phyloP scores from a whole-genome alignment of 2,329 filamentous ascomycete species.

The Epichloe scottii region DNA sequence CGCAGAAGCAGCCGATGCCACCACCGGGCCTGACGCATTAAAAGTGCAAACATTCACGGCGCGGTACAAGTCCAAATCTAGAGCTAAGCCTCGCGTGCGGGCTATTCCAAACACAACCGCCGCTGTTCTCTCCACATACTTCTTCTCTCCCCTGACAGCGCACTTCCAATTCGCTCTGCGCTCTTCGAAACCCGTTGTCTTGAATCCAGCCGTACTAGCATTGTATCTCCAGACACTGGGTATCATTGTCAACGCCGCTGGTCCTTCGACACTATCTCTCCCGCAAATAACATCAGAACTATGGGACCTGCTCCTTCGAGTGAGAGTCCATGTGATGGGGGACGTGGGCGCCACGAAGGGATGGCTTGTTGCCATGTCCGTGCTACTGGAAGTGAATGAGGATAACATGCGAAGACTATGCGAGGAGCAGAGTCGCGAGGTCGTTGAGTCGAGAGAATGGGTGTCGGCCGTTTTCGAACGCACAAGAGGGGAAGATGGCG shows the following conservation, averaged over 20 bases:
- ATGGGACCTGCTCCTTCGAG: slow-evolving; percentile 64
- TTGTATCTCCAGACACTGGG: slow-evolving; percentile 79
- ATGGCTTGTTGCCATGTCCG: slow-evolving; percentile 66
- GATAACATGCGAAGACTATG: slow-evolving; percentile 60
- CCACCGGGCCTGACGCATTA: slow-evolving; percentile 68
- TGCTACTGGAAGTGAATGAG: slow-evolving; percentile 70
- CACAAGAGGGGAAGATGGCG: slow-evolving; percentile 34
- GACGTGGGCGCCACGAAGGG: slow-evolving; percentile 60
- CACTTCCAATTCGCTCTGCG: slow-evolving; percentile 59
- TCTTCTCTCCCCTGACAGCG: slow-evolving; percentile 79
- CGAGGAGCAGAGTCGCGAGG: slow-evolving; percentile 57
- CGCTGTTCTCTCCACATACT: slow-evolving; percentile 57
- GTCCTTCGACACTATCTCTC: slow-evolving; percentile 63
- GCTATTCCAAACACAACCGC: slow-evolving; percentile 67
- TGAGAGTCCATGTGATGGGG: slow-evolving; percentile 46
- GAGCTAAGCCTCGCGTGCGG: slow-evolving; percentile 30
- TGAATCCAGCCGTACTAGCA: slow-evolving; percentile 62
- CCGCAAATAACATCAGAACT: slow-evolving; percentile 74
- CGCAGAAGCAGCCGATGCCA: slow-evolving; percentile 64
- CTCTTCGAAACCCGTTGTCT: slow-evolving; percentile 44
- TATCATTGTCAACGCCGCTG: slow-evolving; percentile 70
- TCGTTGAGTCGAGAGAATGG: slow-evolving; percentile 85
- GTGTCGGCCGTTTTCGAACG: slow-evolving; percentile 61
- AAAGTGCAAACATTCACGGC: slow-evolving; percentile 86
- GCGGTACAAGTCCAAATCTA: slow-evolving; percentile 22